Base-by-base conservation (phyloP, 2,329 filamentous ascomycete genomes). In the Diaporthe nobilis region DNA sequence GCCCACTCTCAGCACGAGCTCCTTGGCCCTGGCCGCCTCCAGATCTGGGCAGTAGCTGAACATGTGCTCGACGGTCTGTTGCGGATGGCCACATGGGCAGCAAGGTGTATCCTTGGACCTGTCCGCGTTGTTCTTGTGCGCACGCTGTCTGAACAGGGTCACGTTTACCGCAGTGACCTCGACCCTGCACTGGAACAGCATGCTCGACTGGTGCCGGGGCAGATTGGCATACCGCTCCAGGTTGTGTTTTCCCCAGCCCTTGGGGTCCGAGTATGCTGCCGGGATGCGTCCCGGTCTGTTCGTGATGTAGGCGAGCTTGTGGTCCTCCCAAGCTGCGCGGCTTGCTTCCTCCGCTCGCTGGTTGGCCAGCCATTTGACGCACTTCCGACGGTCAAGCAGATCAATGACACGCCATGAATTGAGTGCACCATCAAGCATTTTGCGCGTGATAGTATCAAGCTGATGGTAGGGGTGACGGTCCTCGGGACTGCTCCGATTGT, bases 1-100 rank as follows among this genome's bases (percentile, higher is more conserved):
- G 57, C 57, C 57, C 12, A 39, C 10, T 8, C 22, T n/a, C 5
- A 60, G 34, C 57, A 60, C 57, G 34, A 60, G 57, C 57, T 60
- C 57, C 22, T 4, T 39, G 20, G 57, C 20, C 57, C 57, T 60
- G 9, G 34, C 57, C 57, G 17, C 57, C 34, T 25, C 57, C 57
- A 60, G 57, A 20, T 60, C 57, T n/a, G 57, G 57, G 20, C 34
- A 60, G 57, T 60, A 25, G 57, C 57, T 60, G 57, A 60, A 60
- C 9, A 60, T 34, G 57, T 60, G 57, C 57, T 60, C 34, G 57
- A 60, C 22, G 34, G 57, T 60, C 57, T 60, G 57, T 2, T 25
- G 20, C 34, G 34, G 57, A 39, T 60, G 8, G 4, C 57, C 57
- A 15, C 57, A 60, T 10, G 57, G 57, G 34, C 57, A 60, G 31